Evolutionary conservation across 805 yeast genomes (phyloP), one percentile per base, ranked within the genome.

Genomic region (Lipomyces lipofer): DNA sequence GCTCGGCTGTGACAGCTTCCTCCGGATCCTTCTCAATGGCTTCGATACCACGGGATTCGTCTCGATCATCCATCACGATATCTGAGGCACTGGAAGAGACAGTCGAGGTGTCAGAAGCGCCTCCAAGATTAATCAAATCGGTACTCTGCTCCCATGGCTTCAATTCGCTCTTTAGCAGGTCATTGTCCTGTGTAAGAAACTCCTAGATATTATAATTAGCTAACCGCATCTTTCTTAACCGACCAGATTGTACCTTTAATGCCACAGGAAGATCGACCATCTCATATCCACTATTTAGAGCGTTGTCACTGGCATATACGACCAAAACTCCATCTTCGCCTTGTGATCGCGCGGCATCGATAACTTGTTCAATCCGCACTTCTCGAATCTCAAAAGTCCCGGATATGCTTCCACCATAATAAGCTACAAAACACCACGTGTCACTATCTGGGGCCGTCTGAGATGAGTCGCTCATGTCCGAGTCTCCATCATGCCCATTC

Each of bases 321-420:
- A 47, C 57, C 17, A 39, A 27, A n/a, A 58, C 58, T 4, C 62
- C 62, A 15, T 52, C 60, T 10, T 19, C 28, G 9, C 61, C 62
- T 17, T 51, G 47, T 9, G 45, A 28, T 9, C 52, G 50, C 12
- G 60, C 60, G 28, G 47, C 28, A 1, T 51, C 56, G 6, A 56
- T 27, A 2, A 54, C 61, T 25, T 32, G 39, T 40, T 54, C 56
- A 9, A 19, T 28, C 8, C 32, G 24, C 9, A 49, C 60, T 15
- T 9, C 35, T 24, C 27, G 12, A 29, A 47, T 25, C 17, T 36
- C 47, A 22, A 49, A 53, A 30, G 53, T 29, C 17, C 21, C 46
- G 7, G 27, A 19, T 15, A 22, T 19, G 38, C 28, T 38, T 19
- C 44, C 45, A 8, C 43, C 44, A 32, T 30, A 43, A 24, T 54